Evolutionary conservation across 768 basidiomycete genomes (phyloP), one percentile per base, ranked within the genome.

Genomic region (Boletus vinaceobasis): DNA sequence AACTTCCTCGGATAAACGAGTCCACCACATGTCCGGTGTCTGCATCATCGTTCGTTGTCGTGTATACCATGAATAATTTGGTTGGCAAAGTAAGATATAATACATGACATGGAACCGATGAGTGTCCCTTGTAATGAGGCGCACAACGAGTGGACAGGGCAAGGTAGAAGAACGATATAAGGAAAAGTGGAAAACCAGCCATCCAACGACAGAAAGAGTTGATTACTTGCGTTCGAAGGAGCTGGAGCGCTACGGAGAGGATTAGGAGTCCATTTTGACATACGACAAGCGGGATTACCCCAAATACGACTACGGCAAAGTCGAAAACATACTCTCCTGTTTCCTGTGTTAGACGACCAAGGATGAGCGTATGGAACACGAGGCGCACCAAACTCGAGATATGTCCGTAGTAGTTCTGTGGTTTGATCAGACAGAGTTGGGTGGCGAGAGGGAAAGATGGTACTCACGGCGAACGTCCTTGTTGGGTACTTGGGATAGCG

Each of bases 241-340:
- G 15, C 74, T 68, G 35, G 88, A 90, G 40, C 89, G 79, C 89
- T 91, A 64, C 23, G 42, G 6, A 14, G 38, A 19, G 31, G 31
- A 19, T 56, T 1, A 66, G 48, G 53, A 47, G 21, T n/a, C 21
- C 23, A 51, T 29, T 32, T 23, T 15, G 40, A 29, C 27, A 50
- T 29, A 38, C 36, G 55, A 51, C 33, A 43, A 36, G 37, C 36
- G 21, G 48, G 36, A 57, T 38, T 71, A 93, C 91, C 69, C 92
- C 90, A 42, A 88, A 79, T 48, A 93, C 65, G 27, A 94, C 92
- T 9, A 93, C 82, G 11, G 88, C 87, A 64, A 94, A 90, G 73
- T 94, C 92, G 63, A 90, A 93, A 5, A 78, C 74, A 64, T 93
- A 93, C 73, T 94, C 91, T 44, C 90, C 90, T 90, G 66, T 26